Base-by-base conservation (phyloP, 768 basidiomycete genomes). In the Leccinum longicurvipes region DNA sequence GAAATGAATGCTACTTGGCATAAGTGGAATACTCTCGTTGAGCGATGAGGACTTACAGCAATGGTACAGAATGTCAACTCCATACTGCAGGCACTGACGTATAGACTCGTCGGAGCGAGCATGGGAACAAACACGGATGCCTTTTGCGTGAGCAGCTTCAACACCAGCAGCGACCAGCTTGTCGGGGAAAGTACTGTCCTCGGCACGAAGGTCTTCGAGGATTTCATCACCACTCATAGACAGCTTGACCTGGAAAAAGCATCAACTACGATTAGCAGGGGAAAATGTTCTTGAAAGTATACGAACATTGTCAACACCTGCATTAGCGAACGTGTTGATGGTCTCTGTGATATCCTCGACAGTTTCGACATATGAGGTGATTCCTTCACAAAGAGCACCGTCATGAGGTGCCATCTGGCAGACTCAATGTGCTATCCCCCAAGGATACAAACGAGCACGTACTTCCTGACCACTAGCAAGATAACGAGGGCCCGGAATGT, bases 211-310 rank as follows among this genome's bases (percentile, higher is more conserved):
- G 19, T 61, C 34, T 25, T 72, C 70, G 0, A 70, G 71, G 27
- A 72, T 71, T 48, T 74, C 72, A 11, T 74, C 73, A 0, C 73
- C 73, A 11, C 67, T 72, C 73, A 74, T 74, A 3, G 63, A 69
- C 14, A 74, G 51, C 45, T 74, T 74, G 60, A 73, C 47, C 65
- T 75, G 25, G n/a, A 23, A 6, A n/a, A 11, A 25, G 3, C 19
- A 27, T 34, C 11, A 31, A 39, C 52, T 12, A 23, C 8, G 25
- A 23, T 61, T 24, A 50, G 44, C 52, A 4, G 14, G 14, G 21
- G 24, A 2, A 4, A 36, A 42, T 7, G 9, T 0, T 3, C 4
- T n/a, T 36, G 0, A 2, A 27, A 28, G 15, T 28, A 44, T 23
- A 60, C 67, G 17, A 47, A 68, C 67, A 11, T 19, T 51, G 39